Conservation (phyloP, 2,329 filamentous ascomycete genomes). For the Penicillium fuscoglaucum region DNA sequence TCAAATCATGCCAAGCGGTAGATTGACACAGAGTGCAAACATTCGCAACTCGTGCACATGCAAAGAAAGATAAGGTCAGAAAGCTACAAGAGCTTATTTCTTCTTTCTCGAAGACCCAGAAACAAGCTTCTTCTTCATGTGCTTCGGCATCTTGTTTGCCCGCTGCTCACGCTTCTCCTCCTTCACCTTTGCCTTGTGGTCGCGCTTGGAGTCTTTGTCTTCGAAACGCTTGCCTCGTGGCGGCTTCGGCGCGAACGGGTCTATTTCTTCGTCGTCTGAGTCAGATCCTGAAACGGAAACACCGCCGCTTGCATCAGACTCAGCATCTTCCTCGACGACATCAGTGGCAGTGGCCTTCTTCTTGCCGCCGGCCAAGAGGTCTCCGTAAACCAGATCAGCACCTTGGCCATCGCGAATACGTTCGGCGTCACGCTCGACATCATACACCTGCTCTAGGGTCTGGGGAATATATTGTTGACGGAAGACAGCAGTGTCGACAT, state of each 20-base stretch:
- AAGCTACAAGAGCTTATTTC: constrained; percentile 30
- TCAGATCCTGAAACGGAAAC: constrained; percentile 41
- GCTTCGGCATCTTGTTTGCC: constrained; percentile 94
- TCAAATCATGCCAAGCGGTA: constrained; percentile 31
- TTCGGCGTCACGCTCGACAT: constrained; percentile 86
- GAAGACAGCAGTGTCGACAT: constrained; percentile 87
- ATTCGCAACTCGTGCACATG: constrained; percentile 17
- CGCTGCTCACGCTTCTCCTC: constrained; percentile 93
- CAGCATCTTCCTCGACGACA: constrained; percentile 39
- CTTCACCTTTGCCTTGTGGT: constrained; percentile 88
- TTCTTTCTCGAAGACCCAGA: constrained; percentile 37
- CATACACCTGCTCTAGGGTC: constrained; percentile 92
- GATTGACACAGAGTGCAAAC: constrained; percentile 16
- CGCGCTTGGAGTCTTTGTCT: constrained; percentile 86
- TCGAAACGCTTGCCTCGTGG: constrained; percentile 83
- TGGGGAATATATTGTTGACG: constrained; percentile 95
- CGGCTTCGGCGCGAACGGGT: constrained; percentile 62
- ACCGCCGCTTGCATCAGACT: constrained; percentile 38
- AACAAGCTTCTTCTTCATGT: constrained; percentile 72
- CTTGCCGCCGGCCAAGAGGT: constrained; percentile 71
- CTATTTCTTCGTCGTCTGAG: constrained; percentile 48
- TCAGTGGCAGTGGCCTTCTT: constrained; percentile 23
- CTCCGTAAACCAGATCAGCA: constrained; percentile 78
- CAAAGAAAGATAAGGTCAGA: constrained; percentile 14
- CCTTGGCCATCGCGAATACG: constrained; percentile 72